These are phyloP conservation scores for Botrytis deweyae DNA, from an alignment of 2,329 filamentous ascomycete species.

Conservation along the genomic window DNA sequence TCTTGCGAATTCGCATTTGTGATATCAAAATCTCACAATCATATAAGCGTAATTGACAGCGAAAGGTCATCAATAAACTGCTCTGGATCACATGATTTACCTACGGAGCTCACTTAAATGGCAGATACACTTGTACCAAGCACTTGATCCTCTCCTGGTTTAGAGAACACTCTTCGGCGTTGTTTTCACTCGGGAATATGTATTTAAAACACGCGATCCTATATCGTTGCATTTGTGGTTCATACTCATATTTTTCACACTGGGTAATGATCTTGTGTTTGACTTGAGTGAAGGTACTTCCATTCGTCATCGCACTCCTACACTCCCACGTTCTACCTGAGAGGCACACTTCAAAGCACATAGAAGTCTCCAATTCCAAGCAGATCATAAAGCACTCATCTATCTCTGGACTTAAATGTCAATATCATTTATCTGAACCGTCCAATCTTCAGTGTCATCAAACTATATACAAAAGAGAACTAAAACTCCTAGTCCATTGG, in stretches of 20 bases:
- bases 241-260: not conserved
- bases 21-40: not conserved
- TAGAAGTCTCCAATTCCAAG: not conserved
- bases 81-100: not conserved
- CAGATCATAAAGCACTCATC: not conserved
- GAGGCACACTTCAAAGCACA: not conserved
- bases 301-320: too few relatives aligned
- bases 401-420: not conserved
- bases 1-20: too few relatives aligned
- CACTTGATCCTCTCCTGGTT: not conserved
- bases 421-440: not conserved
- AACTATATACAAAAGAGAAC: not conserved
- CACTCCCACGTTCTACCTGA: too few relatives aligned
- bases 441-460: not conserved
- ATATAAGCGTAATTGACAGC: not conserved
- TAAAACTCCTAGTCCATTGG: constrained; percentile 15
- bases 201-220: not conserved
- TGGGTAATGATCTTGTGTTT: not conserved
- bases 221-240: not conserved
- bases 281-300: too few relatives aligned
- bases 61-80: not conserved
- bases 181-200: not conserved
- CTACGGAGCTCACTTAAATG: not conserved
- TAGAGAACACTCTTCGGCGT: not conserved
- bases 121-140: not conserved